phyloP scores from a whole-genome alignment of 805 yeast genomes.

The Wickerhamomyces sydowiorum region DNA sequence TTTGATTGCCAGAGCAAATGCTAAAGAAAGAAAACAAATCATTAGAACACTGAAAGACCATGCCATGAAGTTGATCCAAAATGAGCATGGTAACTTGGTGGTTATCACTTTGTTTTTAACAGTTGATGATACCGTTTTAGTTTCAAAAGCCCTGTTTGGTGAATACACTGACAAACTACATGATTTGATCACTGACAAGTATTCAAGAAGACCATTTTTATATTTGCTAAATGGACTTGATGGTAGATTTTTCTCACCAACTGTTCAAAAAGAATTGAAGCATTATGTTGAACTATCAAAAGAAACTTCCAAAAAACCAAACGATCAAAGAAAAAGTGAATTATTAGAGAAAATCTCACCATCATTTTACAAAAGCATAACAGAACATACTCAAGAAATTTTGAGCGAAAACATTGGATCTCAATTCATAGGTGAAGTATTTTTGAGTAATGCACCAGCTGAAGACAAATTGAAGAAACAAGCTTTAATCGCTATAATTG shows the following conservation, averaged over 20 bases:
- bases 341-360: slow-evolving; percentile 62
- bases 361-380: slow-evolving; percentile 49
- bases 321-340: slow-evolving; percentile 68
- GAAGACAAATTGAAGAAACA: slow-evolving; percentile 35
- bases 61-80: slow-evolving; percentile 67
- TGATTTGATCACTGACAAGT: slow-evolving; percentile 61
- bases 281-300: slow-evolving; percentile 56
- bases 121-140: slow-evolving; percentile 89
- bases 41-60: slow-evolving; percentile 71
- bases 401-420: slow-evolving; percentile 73
- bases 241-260: slow-evolving; percentile 77
- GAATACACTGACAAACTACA: slow-evolving; percentile 50
- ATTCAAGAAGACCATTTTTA: slow-evolving; percentile 83
- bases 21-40: slow-evolving; percentile 85
- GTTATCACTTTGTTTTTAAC: slow-evolving; percentile 74
- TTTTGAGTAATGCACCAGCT: slow-evolving; percentile 47
- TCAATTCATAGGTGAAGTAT: slow-evolving; percentile 74
- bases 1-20: slow-evolving; percentile 74
- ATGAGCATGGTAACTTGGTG: slow-evolving; percentile 83
- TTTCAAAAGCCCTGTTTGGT: slow-evolving; percentile 62
- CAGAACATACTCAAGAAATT: slow-evolving; percentile 43
- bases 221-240: slow-evolving; percentile 75
- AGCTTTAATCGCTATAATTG: slow-evolving; percentile 51
- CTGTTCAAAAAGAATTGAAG: slow-evolving; percentile 51
- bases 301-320: slow-evolving; percentile 81